Evolutionary conservation across 371 early-diverging fungal genomes (phyloP), one percentile per base, ranked within the genome.

Genomic region (Thermomucor indicae-seudaticae): DNA sequence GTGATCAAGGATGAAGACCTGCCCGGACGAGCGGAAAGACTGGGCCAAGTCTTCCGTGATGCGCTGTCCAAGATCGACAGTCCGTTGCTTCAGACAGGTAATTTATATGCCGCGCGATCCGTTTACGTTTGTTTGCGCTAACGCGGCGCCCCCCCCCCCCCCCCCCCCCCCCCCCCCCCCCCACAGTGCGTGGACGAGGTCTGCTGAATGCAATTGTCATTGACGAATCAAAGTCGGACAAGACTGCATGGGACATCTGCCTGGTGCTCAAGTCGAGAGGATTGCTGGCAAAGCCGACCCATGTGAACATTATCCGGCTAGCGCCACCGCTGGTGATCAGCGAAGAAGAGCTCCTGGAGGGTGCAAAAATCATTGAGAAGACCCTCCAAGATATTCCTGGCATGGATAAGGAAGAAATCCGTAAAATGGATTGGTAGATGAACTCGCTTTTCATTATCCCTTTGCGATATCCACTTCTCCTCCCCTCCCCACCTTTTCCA

Each of bases 231-330:
- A 83, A 85, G 61, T 75, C 83, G 19, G 79, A 85, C 44, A 92
- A 90, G 70, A 83, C 86, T n/a, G 97, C 97, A 11, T 97, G 97
- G 97, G 91, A 97, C 62, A 74, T 98, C 44, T 98, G 97, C 64
- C 72, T 98, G 53, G 64, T 96, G 47, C 78, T 98, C 57, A 95
- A 95, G 69, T 79, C 87, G 51, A 81, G 89, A 62, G 97, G 97
- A 27, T 66, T 98, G 35, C 80, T 98, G 46, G 95, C 96, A 53
- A 98, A 98, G 75, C 98, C 97, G 31, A 98, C 98, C n/a, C 98
- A 98, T 78, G 83, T 85, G 51, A 95, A 91, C 80, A 96, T 98
- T 64, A 98, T 98, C 55, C 91, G 98, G 24, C 77, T 98, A 28
- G 88, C 98, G 2, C 98, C 98, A 34, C 96, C 97, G 40, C 85